A percentile compares a stretch with the other conserved stretches of the same genome.
These are phyloP conservation scores for Cordyceps pruinosa DNA, from an alignment of 2,329 filamentous ascomycete genomes.

Conservation along the genomic window DNA sequence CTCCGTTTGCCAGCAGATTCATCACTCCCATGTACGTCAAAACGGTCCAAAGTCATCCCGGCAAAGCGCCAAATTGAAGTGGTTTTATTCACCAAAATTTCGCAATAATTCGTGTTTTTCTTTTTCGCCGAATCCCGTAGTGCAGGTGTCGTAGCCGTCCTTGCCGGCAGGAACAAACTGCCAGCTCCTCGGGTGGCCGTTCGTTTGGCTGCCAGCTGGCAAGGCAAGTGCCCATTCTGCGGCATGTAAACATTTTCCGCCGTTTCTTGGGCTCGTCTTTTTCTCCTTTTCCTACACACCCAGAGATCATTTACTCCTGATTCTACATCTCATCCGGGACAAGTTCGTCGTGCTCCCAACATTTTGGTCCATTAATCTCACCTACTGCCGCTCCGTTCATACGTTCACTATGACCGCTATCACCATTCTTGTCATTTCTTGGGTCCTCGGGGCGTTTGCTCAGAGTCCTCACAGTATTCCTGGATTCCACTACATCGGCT, in stretches of 20 bases:
- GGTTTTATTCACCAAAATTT: too few relatives aligned
- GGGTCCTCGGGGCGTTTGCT: slow-evolving; percentile 10
- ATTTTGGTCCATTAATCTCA: slow-evolving; percentile 11
- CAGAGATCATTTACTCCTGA: slow-evolving; percentile 8
- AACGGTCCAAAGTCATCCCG: too few relatives aligned
- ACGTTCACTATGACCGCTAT: slow-evolving; percentile 12
- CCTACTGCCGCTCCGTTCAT: slow-evolving; percentile 8
- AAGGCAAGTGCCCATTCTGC: slow-evolving; percentile 1
- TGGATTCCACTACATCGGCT: slow-evolving; percentile 23
- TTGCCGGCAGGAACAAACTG: slow-evolving; percentile 9
- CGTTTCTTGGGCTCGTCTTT: not conserved
- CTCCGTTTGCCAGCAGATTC: too few relatives aligned
- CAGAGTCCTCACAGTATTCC: slow-evolving; percentile 15
- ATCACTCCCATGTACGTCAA: too few relatives aligned
- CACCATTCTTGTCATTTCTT: slow-evolving; percentile 11
- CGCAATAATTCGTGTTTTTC: too few relatives aligned
- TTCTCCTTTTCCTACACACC: slow-evolving; percentile 6
- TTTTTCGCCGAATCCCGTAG: too few relatives aligned
- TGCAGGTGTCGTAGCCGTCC: not conserved
- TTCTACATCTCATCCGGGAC: slow-evolving; percentile 11
- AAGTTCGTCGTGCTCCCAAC: slow-evolving; percentile 7
- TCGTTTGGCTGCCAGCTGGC: slow-evolving; percentile 10
- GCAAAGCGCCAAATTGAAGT: too few relatives aligned
- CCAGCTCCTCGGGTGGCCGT: slow-evolving; percentile 3
- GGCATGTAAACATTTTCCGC: not conserved